Evolutionary conservation across 768 basidiomycete genomes (phyloP).

Genomic region (Fomitopsis pulvina): DNA sequence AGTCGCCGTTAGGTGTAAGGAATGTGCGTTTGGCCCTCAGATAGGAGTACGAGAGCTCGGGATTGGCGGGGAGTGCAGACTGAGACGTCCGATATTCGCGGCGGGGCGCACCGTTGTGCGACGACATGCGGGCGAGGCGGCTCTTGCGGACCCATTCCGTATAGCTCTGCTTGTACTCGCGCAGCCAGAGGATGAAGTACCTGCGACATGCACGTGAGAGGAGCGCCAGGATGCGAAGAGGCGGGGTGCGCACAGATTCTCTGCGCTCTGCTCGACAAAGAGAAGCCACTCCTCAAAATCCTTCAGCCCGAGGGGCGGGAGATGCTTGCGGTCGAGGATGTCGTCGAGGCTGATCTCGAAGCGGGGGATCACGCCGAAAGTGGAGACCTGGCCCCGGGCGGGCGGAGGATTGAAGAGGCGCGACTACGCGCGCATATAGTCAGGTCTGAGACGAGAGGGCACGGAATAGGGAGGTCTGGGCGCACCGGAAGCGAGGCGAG

Average conservation of each 20-base stretch:
- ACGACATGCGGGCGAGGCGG: conserved; percentile 17
- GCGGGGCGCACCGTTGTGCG: conserved; percentile 1
- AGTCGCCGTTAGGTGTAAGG: conserved; percentile 62
- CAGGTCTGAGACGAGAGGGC: background rate
- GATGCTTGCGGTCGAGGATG: conserved; percentile 66
- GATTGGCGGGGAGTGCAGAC: conserved; percentile 18
- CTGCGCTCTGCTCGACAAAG: conserved; percentile 68
- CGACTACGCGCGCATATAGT: conserved; percentile 4
- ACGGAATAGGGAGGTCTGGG: conserved; percentile 3
- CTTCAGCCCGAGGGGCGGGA: conserved; percentile 67
- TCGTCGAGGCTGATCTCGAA: conserved; percentile 67
- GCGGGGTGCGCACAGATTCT: conserved; percentile 52
- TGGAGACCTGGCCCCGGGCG: conserved; percentile 6
- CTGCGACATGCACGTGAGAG: conserved; percentile 25
- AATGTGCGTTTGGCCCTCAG: conserved; percentile 77
- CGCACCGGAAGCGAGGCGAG: conserved; percentile 36
- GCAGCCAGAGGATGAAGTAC: conserved; percentile 79
- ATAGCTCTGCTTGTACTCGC: conserved; percentile 57
- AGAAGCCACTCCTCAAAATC: conserved; percentile 65
- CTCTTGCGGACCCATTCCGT: conserved; percentile 32
- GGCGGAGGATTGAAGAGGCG: conserved; percentile 15
- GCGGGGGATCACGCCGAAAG: conserved; percentile 48
- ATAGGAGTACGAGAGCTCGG: conserved; percentile 64
- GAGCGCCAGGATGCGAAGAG: background rate
- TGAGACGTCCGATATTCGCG: conserved; percentile 12